These are phyloP conservation scores for Penicillium sp. DNA, from an alignment of 2,329 filamentous ascomycete genomes.

Conservation along the genomic window DNA sequence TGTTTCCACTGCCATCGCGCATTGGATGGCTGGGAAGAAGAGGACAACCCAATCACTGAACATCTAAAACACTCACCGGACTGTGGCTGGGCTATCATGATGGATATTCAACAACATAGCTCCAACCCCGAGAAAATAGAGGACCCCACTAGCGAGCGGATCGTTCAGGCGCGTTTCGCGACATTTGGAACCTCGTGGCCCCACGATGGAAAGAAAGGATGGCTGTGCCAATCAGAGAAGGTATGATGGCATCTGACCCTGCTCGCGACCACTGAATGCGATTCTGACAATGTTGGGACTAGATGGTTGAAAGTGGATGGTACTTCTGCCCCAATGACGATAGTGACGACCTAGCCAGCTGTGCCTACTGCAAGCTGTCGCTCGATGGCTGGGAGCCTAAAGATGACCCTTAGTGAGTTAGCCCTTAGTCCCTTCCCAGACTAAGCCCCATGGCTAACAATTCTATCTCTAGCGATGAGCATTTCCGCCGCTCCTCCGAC, in stretches of 20 bases:
- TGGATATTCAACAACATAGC: slow-evolving; percentile 57
- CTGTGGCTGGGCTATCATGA: slow-evolving; percentile 85
- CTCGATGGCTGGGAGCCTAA: slow-evolving; percentile 93
- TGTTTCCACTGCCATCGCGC: slow-evolving; percentile 87
- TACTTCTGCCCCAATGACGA: slow-evolving; percentile 85
- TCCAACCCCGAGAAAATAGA: slow-evolving; percentile 59
- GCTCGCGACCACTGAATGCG: slow-evolving; percentile 20
- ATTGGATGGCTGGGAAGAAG: slow-evolving; percentile 89
- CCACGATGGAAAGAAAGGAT: slow-evolving; percentile 83
- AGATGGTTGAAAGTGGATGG: slow-evolving; percentile 93
- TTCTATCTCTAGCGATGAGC: slow-evolving; percentile 69
- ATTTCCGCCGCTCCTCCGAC: slow-evolving; percentile 74
- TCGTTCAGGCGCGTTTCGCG: slow-evolving; percentile 76
- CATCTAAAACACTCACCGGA: slow-evolving; percentile 80
- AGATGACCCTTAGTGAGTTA: slow-evolving; percentile 81
- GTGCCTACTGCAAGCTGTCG: slow-evolving; percentile 85
- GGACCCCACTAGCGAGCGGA: slow-evolving; percentile 72
- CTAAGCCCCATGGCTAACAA: slow-evolving; percentile 14
- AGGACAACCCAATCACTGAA: slow-evolving; percentile 81
- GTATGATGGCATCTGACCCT: slow-evolving; percentile 48
- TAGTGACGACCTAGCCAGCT: slow-evolving; percentile 86
- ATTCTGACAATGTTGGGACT: slow-evolving; percentile 17
- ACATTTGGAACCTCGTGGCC: slow-evolving; percentile 90
- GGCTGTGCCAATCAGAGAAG: slow-evolving; percentile 89
- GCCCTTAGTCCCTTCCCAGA: slow-evolving; percentile 24